These are phyloP conservation scores for Firmiana major DNA, from an alignment of 345 rosid genomes.

Conservation along the genomic window DNA sequence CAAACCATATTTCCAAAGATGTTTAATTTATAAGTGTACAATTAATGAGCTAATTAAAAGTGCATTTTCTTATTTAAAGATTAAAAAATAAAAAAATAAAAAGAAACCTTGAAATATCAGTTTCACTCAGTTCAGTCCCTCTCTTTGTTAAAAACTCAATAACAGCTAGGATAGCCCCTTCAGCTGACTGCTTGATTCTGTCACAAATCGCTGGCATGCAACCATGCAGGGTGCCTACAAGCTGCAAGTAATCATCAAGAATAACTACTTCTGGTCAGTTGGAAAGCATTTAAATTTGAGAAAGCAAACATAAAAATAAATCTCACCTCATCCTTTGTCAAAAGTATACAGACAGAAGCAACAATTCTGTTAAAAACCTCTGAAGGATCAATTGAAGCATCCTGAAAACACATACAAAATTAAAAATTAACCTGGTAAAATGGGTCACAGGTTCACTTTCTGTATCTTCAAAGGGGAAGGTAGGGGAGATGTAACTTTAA, in stretches of 20 bases:
- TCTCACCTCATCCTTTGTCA: slow-evolving; percentile 77
- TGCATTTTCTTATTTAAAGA: background rate
- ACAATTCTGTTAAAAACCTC: slow-evolving; percentile 95
- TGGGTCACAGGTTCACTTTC: background rate
- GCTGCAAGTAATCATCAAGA: slow-evolving; percentile 54
- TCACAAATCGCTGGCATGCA: slow-evolving; percentile 83
- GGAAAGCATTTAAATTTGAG: background rate
- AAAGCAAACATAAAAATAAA: slow-evolving; percentile 16
- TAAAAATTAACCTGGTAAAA: background rate
- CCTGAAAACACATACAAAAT: slow-evolving; percentile 42
- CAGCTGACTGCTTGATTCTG: slow-evolving; percentile 82
- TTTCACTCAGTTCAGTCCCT: slow-evolving; percentile 73
- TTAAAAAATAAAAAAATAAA: no score
- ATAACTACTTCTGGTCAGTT: background rate
- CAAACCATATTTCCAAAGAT: background rate
- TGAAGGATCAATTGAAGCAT: slow-evolving; percentile 97
- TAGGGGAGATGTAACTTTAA: background rate
- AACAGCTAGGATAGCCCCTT: slow-evolving; percentile 94
- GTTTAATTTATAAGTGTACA: background rate
- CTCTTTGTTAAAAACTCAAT: slow-evolving; percentile 76
- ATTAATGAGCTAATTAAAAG: slow-evolving; percentile 15
- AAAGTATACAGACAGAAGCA: slow-evolving; percentile 65
- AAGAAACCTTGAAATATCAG: slow-evolving; percentile 66
- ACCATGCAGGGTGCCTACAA: slow-evolving; percentile 68
- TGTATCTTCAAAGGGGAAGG: background rate